These are phyloP conservation scores for Symbiodinium pilosum DNA, from an alignment of 73 alveolate species.

Conservation along the genomic window DNA sequence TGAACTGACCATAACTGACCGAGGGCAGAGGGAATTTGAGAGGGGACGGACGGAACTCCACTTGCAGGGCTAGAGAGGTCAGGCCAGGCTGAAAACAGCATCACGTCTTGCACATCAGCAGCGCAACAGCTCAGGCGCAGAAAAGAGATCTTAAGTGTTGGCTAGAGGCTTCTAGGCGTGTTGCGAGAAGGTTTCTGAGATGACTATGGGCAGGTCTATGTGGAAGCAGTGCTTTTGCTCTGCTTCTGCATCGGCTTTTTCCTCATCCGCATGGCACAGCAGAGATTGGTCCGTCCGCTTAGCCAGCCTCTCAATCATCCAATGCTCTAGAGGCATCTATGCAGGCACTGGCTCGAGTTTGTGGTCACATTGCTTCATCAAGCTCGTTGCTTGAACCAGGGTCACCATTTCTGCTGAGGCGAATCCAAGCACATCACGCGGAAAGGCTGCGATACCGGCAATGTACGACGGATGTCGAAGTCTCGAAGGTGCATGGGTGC, in stretches of 20 bases:
- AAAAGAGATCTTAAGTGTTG: too few relatives aligned
- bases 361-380: not conserved
- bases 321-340: too few relatives aligned
- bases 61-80: too few relatives aligned
- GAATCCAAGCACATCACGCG: not conserved
- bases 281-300: not conserved
- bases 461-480: not conserved
- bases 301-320: not conserved
- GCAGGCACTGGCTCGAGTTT: too few relatives aligned
- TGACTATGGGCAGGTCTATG: slow-evolving; percentile 8
- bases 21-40: too few relatives aligned
- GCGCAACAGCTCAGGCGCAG: too few relatives aligned
- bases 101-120: too few relatives aligned
- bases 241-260: slow-evolving; percentile 66
- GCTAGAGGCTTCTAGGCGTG: too few relatives aligned
- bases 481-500: not conserved
- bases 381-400: not conserved
- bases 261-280: slow-evolving; percentile 8
- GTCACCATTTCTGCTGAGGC: not conserved
- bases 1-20: too few relatives aligned
- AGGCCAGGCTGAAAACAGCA: too few relatives aligned
- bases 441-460: slow-evolving; percentile 12
- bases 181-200: too few relatives aligned
- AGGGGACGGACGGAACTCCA: too few relatives aligned
- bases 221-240: slow-evolving; percentile 22